Percentiles rank a stretch among this genome's conserved stretches.
phyloP scores from a whole-genome alignment of 768 basidiomycete genomes.

The Leccinum boreale region DNA sequence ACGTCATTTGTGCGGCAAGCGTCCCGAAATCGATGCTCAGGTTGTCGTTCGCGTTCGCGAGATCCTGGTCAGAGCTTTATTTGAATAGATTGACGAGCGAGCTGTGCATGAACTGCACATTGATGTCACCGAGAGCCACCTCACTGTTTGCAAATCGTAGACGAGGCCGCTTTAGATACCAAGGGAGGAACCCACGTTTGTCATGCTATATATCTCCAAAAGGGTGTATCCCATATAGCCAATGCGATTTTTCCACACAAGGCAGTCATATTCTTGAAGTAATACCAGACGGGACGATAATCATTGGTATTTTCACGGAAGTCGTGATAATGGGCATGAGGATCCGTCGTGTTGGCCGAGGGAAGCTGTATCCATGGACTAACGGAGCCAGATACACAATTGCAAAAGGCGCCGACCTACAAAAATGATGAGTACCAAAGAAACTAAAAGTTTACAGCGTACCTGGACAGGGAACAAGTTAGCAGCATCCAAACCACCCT shows the following conservation, averaged over 20 bases:
- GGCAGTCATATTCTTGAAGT: slow-evolving; percentile 61
- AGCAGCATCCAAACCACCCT: too few relatives aligned
- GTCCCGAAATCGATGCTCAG: slow-evolving; percentile 56
- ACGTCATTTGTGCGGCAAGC: slow-evolving; percentile 59
- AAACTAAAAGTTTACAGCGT: slow-evolving; percentile 12
- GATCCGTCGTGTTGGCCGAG: slow-evolving; percentile 71
- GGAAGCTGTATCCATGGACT: slow-evolving; percentile 82
- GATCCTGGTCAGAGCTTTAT: slow-evolving; percentile 65
- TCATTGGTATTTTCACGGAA: slow-evolving; percentile 86
- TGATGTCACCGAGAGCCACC: slow-evolving; percentile 36
- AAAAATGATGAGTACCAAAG: not conserved
- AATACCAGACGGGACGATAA: not conserved
- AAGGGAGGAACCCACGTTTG: slow-evolving; percentile 56
- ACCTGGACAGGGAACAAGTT: slow-evolving; percentile 19
- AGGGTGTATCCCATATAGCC: slow-evolving; percentile 85
- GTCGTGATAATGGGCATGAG: slow-evolving; percentile 86
- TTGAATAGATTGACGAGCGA: slow-evolving; percentile 72
- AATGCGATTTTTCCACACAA: slow-evolving; percentile 83
- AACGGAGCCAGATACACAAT: slow-evolving; percentile 75
- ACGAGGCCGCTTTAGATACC: slow-evolving; percentile 83
- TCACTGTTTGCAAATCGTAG: slow-evolving; percentile 73
- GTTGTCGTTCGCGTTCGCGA: slow-evolving; percentile 67
- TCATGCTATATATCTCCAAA: slow-evolving; percentile 63
- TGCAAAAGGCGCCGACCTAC: slow-evolving; percentile 89
- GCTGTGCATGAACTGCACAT: slow-evolving; percentile 67